Evolutionary conservation across 305 asterid species (phyloP).

Genomic region (Fraxinus velutina): DNA sequence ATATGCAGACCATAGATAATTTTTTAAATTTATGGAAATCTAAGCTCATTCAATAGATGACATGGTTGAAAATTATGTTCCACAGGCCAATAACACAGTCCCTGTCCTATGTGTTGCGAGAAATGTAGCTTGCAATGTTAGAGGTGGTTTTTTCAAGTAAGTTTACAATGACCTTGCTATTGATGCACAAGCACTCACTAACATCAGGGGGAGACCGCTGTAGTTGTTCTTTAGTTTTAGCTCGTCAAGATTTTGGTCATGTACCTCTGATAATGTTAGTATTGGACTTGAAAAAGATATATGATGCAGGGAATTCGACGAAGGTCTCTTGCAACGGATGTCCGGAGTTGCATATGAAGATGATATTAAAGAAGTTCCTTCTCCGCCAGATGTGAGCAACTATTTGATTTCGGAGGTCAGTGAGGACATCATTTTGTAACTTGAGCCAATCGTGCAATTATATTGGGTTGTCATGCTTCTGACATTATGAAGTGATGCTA

Average conservation of each 20-base stretch:
- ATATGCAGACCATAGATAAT: background rate
- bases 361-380: constrained; percentile 49
- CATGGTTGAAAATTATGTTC: constrained; percentile 15
- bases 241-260: constrained; percentile 20
- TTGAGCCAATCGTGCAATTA: background rate
- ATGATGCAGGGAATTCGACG: constrained; percentile 80
- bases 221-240: background rate
- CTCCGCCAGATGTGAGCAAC: constrained; percentile 85
- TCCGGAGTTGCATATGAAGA: constrained; percentile 82
- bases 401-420: constrained; percentile 79
- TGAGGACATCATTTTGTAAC: constrained; percentile 17
- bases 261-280: constrained; percentile 19
- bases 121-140: constrained; percentile 93
- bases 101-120: constrained; percentile 95
- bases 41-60: constrained; percentile 23
- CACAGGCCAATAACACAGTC: constrained; percentile 68
- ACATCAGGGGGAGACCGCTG: background rate
- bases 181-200: background rate
- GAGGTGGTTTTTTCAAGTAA: constrained; percentile 98
- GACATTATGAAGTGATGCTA: background rate
- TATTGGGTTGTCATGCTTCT: background rate
- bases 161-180: constrained; percentile 19
- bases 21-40: background rate
- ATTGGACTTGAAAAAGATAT: constrained; percentile 28
- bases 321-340: constrained; percentile 66